A percentile compares a stretch with the other conserved stretches of the same genome.
These are phyloP conservation scores for Podochytrium sp. DNA, from an alignment of 192 early-diverging fungal species.

Conservation along the genomic window DNA sequence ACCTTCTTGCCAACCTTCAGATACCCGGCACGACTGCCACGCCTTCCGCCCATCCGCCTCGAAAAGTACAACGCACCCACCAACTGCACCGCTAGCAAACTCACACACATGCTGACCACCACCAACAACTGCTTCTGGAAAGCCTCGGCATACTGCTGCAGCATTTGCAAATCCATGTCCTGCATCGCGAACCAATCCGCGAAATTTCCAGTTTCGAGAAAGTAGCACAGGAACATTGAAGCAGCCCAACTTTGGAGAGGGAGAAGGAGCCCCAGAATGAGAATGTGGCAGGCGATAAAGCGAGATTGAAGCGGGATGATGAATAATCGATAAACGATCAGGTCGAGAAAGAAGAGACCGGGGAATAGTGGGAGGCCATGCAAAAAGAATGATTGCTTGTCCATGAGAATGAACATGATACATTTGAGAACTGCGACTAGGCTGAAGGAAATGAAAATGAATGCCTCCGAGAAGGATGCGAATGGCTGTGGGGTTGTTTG, in stretches of 20 bases:
- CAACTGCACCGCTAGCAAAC: not conserved
- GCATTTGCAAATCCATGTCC: not conserved
- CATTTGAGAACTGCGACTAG: not conserved
- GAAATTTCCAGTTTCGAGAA: not conserved
- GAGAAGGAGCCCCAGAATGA: not conserved
- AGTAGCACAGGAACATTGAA: not conserved
- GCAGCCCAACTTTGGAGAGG: not conserved
- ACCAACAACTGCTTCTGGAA: not conserved
- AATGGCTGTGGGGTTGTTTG: too few relatives aligned
- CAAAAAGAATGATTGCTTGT: not conserved
- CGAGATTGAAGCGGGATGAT: not conserved
- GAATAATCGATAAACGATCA: not conserved
- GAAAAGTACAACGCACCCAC: not conserved
- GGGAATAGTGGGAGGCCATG: not conserved
- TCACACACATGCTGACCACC: not conserved
- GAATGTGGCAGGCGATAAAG: not conserved
- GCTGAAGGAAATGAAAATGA: not conserved
- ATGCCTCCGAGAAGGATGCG: not conserved
- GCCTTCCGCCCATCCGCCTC: not conserved
- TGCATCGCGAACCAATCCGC: not conserved
- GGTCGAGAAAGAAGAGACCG: not conserved
- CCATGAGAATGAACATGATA: not conserved
- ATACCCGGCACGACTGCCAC: not conserved
- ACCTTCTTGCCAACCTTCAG: not conserved
- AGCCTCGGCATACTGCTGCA: not conserved